Base-by-base conservation (phyloP, 352 stramenopile genomes). In the Pythium apleroticum region DNA sequence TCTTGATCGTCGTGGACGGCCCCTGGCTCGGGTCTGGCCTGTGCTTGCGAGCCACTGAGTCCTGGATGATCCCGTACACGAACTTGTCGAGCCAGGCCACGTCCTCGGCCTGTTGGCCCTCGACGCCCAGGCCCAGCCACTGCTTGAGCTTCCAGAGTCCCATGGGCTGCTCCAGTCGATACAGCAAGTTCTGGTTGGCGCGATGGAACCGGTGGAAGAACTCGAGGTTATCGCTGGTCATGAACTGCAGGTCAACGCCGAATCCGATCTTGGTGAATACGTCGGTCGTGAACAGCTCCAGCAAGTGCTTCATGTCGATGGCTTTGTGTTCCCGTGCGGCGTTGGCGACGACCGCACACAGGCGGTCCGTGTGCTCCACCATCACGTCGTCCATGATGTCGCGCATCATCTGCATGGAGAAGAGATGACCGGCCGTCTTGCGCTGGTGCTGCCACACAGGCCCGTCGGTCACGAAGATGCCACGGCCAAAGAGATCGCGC, bases 381-480 rank as follows among this genome's bases (percentile, higher is more conserved):
- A 85, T 74, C 2, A 72, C 71, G 0, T 65, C 49, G 27, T 77
- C 64, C 77, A 83, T 82, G 24, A 74, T 64, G 24, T 80, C 68
- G 53, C 71, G 72, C 66, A 82, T 78, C 74, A 74, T 77, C 37
- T 80, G 66, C 66, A 80, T 79, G 12, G 78, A 89, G 43, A 95
- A 94, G 4, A 97, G 84, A 65, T 97, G 91, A 59, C 84, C 93
- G 55, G 88, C 86, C 0, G 70, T 87, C 56, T 93, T 93, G 31
- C 84, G 78, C 39, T 93, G 84, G 49, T 79, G 69, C 22, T 74
- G 75, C 84, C 84, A 93, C 41, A 61, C 49, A 11, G 63, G 63
- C 24, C 74, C 73, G 49, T 85, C 73, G 2, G 59, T 50, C 27
- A 55, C 57, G 57, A 86, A 81, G 64, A 86, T 86, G 10, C 82